Conservation (phyloP, 164 flowering plant species). For the Chimonanthus salicifolius region DNA sequence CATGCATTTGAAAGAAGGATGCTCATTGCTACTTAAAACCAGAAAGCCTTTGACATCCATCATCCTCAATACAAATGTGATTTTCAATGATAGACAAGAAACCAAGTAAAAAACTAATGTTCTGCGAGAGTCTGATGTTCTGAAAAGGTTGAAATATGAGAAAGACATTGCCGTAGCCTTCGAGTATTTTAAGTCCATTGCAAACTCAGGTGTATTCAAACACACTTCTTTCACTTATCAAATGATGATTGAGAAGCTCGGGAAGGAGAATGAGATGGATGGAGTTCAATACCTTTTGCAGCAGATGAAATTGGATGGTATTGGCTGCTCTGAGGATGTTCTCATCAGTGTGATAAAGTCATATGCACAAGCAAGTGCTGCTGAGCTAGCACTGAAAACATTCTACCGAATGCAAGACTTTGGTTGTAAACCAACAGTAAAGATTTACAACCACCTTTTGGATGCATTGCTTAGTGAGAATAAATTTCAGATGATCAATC, state of each 20-base stretch:
- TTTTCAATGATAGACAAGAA: constrained; percentile 13
- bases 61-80: constrained; percentile 42
- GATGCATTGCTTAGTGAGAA: too few relatives aligned
- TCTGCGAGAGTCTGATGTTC: constrained; percentile 43
- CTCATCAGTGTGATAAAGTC: constrained; percentile 48
- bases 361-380: constrained; percentile 39
- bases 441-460: constrained; percentile 86
- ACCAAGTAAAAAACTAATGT: not conserved
- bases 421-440: constrained; percentile 57
- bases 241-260: constrained; percentile 66
- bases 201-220: constrained; percentile 44
- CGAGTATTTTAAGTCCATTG: constrained; percentile 53
- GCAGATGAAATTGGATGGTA: constrained; percentile 74
- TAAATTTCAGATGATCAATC: too few relatives aligned
- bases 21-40: constrained; percentile 45
- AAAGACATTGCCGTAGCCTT: constrained; percentile 43
- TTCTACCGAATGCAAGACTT: constrained; percentile 73
- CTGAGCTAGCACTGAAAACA: constrained; percentile 67
- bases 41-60: constrained; percentile 49
- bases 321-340: constrained; percentile 52
- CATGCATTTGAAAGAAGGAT: constrained; percentile 65
- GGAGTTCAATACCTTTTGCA: constrained; percentile 68
- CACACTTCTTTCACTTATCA: constrained; percentile 67
- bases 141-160: constrained; percentile 37
- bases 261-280: constrained; percentile 41